Evolutionary conservation across 1,284 basidiomycete genomes (phyloP).

Genomic region (Hymenochaete sp.): DNA sequence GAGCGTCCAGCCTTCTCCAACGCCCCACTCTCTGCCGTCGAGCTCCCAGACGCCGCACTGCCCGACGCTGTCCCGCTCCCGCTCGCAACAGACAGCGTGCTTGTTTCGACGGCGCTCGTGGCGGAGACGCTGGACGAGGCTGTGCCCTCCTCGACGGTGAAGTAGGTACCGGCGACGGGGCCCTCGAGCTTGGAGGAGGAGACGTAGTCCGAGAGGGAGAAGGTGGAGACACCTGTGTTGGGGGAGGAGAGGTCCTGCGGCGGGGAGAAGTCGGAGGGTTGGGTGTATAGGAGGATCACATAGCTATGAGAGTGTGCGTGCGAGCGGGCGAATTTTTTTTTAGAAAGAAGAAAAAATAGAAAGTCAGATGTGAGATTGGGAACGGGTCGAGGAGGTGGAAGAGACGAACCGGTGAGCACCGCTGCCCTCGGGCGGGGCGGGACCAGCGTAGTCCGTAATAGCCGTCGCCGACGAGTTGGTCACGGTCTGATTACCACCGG

Average conservation of each 20-base stretch:
- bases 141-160: slow-evolving; percentile 64
- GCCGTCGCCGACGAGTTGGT: slow-evolving; percentile 41
- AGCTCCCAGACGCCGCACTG: not conserved
- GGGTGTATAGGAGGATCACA: slow-evolving; percentile 54
- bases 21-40: not conserved
- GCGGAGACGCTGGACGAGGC: slow-evolving; percentile 42
- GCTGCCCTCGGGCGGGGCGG: slow-evolving; percentile 55
- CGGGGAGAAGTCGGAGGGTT: slow-evolving; percentile 52
- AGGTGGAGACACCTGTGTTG: slow-evolving; percentile 40
- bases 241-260: slow-evolving; percentile 48
- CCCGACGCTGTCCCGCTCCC: slow-evolving; percentile 4
- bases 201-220: slow-evolving; percentile 46
- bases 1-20: not conserved
- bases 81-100: slow-evolving; percentile 40
- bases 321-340: not conserved
- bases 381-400: not conserved
- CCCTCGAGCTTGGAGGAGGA: slow-evolving; percentile 46
- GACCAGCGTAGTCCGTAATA: slow-evolving; percentile 66
- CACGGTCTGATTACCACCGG: slow-evolving; percentile 31
- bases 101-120: slow-evolving; percentile 55
- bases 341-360: slow-evolving; percentile 2
- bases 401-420: slow-evolving; percentile 57
- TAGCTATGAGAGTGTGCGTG: slow-evolving; percentile 38
- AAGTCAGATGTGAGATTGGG: not conserved
- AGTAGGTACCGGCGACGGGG: slow-evolving; percentile 61